Evolutionary conservation across 345 rosid species (phyloP), one percentile per base, ranked within the genome.

Genomic region (Camelina laxa): DNA sequence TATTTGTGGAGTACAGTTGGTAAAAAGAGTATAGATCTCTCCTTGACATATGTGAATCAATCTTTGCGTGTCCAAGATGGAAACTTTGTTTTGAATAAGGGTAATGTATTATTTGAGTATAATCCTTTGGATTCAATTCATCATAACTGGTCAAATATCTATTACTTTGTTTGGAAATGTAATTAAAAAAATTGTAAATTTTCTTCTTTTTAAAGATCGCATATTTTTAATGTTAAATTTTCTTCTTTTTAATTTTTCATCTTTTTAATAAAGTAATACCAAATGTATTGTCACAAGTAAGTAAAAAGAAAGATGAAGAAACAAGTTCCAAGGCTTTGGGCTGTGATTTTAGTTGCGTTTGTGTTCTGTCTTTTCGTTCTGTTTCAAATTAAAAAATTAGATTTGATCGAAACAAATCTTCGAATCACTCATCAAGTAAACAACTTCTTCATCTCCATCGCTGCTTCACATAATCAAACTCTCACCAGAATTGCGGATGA

Each of bases 401-500:
- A 60, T 72, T 66, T 78, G 2, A 8, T 65, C 24, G 31, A 17
- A 4, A 22, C 14, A 31, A 66, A 17, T 31, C 58, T 12, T 1
- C 68, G 22, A 56, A 42, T 72, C 77, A 66, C 58, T 49, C 68
- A 66, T 8, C 63, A 65, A 22, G 53, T 78, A 3, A 78, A 72
- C 69, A 72, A 50, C 17, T 65, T 78, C 64, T 72, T 78, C 74
- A 72, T 72, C 47, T 78, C 81, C 24, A 21, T 78, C 15, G 35
- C 50, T 39, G 72, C 76, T 50, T 45, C 75, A 62, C 60, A 41
- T 41, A 50, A 48, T 15, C 59, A 60, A 66, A 4, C 65, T 48
- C 53, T 48, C 72, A 76, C 50, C 36, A 13, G 16, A 20, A 39
- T 1, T 60, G n/a, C 27, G 3, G 50, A 67, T 1, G 13, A 27